phyloP scores from a whole-genome alignment of 2,329 filamentous ascomycete genomes.

The Verticillium tricorpus region DNA sequence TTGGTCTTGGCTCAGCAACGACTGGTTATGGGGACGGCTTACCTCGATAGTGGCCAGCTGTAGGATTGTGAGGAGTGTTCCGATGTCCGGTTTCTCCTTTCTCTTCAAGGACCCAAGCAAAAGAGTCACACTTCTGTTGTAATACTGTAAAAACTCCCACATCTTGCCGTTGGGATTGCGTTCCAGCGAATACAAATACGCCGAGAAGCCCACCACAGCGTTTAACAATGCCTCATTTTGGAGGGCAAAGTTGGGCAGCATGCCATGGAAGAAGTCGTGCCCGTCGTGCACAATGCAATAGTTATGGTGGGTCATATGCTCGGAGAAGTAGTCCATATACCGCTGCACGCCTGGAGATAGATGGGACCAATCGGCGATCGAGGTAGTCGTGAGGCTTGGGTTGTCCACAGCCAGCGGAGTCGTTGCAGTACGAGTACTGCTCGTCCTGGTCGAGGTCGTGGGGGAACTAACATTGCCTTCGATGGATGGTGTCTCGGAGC shows the following conservation, averaged over 20 bases:
- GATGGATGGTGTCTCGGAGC: slow-evolving; percentile 49
- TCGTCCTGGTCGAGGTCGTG: slow-evolving; percentile 41
- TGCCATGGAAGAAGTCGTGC: slow-evolving; percentile 67
- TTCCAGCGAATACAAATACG: slow-evolving; percentile 72
- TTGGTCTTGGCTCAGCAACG: slow-evolving; percentile 11
- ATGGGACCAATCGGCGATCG: slow-evolving; percentile 45
- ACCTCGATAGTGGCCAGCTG: slow-evolving; percentile 94
- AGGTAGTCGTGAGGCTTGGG: slow-evolving; percentile 7
- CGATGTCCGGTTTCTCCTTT: slow-evolving; percentile 65
- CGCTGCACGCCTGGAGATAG: slow-evolving; percentile 68
- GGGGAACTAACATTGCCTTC: slow-evolving; percentile 50
- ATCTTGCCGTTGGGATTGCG: slow-evolving; percentile 67
- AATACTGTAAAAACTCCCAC: slow-evolving; percentile 79
- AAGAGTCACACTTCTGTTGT: slow-evolving; percentile 79
- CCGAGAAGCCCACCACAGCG: slow-evolving; percentile 80
- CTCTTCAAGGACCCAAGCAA: slow-evolving; percentile 68
- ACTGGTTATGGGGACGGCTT: slow-evolving; percentile 19
- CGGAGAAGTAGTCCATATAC: slow-evolving; percentile 73
- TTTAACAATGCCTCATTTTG: slow-evolving; percentile 76
- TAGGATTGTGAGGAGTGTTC: slow-evolving; percentile 79
- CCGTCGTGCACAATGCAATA: slow-evolving; percentile 73
- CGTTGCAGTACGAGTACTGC: slow-evolving; percentile 28
- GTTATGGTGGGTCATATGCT: slow-evolving; percentile 75
- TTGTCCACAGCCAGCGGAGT: slow-evolving; percentile 17
- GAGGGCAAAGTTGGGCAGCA: slow-evolving; percentile 67